These are phyloP conservation scores for Blastobotrys malaysiensis DNA, from an alignment of 1,139 yeast genomes.

Conservation along the genomic window DNA sequence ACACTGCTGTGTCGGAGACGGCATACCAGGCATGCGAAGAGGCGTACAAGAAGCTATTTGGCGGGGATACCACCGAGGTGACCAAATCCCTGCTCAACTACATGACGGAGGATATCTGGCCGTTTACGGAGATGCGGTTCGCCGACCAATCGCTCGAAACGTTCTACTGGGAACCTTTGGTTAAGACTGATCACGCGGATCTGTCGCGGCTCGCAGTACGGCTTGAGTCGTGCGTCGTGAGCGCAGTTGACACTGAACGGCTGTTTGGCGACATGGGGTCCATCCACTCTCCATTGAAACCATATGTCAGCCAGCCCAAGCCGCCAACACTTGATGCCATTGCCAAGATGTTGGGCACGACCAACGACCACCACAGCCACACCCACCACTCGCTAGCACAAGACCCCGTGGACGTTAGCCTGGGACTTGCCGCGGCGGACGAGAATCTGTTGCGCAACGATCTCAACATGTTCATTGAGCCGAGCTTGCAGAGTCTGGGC, in stretches of 20 bases:
- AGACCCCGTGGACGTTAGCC: not conserved
- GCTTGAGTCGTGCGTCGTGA: slow-evolving; percentile 10
- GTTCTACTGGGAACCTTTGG: slow-evolving; percentile 12
- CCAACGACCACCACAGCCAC: too few relatives aligned
- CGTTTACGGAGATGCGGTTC: slow-evolving; percentile 7
- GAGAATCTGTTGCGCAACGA: not conserved
- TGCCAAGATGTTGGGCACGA: not conserved
- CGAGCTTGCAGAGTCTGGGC: not conserved
- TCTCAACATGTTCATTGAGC: not conserved
- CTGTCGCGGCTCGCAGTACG: slow-evolving; percentile 10
- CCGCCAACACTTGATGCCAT: not conserved
- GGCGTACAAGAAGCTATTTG: slow-evolving; percentile 4
- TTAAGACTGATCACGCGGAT: slow-evolving; percentile 7
- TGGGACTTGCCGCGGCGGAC: not conserved
- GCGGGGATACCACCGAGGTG: not conserved
- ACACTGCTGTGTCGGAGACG: not conserved
- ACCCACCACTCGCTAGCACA: too few relatives aligned
- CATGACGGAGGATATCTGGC: slow-evolving; percentile 7
- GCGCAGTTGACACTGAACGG: slow-evolving; percentile 10
- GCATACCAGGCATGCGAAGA: slow-evolving; percentile 2
- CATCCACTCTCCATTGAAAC: slow-evolving; percentile 7
- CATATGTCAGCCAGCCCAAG: not conserved
- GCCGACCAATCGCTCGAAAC: slow-evolving; percentile 8
- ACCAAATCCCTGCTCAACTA: slow-evolving; percentile 9
- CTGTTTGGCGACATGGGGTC: slow-evolving; percentile 13